These are phyloP conservation scores for Hypoxylon rubiginosum DNA, from an alignment of 2,329 filamentous ascomycete species.

Conservation along the genomic window DNA sequence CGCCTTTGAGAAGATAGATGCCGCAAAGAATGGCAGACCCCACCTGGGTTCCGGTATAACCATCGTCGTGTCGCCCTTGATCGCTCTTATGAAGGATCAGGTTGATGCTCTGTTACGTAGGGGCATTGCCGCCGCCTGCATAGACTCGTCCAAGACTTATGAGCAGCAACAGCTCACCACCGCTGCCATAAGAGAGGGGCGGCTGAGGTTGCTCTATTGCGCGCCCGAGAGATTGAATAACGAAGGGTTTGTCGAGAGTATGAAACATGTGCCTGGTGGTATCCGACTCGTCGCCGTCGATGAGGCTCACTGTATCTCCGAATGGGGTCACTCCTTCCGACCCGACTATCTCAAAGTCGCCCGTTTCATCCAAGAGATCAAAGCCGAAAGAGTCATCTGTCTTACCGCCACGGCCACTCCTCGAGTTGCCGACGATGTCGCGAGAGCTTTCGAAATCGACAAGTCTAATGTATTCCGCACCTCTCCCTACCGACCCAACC, in stretches of 20 bases:
- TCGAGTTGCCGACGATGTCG: conserved; percentile 67
- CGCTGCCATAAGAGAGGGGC: conserved; percentile 57
- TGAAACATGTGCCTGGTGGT: conserved; percentile 67
- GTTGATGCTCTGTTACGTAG: conserved; percentile 66
- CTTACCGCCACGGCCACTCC: conserved; percentile 72
- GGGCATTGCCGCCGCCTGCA: conserved; percentile 65
- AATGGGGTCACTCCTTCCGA: conserved; percentile 55
- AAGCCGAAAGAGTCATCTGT: conserved; percentile 70
- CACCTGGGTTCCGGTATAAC: conserved; percentile 62
- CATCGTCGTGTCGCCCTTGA: conserved; percentile 68
- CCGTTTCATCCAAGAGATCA: conserved; percentile 67
- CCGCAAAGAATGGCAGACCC: conserved; percentile 44
- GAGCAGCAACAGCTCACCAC: conserved; percentile 59
- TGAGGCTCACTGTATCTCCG: conserved; percentile 71
- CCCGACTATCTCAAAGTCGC: conserved; percentile 58
- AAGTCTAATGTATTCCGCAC: conserved; percentile 68
- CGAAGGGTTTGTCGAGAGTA: conserved; percentile 69
- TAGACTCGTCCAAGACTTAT: conserved; percentile 68
- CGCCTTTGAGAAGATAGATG: conserved; percentile 61
- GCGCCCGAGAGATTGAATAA: conserved; percentile 73
- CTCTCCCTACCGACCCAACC: conserved; percentile 70
- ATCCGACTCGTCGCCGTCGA: conserved; percentile 70
- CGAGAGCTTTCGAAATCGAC: conserved; percentile 65
- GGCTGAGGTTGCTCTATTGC: conserved; percentile 68
- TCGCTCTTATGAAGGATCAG: conserved; percentile 73